phyloP scores from a whole-genome alignment of 2,329 filamentous ascomycete genomes.

The Zasmidium cellare region DNA sequence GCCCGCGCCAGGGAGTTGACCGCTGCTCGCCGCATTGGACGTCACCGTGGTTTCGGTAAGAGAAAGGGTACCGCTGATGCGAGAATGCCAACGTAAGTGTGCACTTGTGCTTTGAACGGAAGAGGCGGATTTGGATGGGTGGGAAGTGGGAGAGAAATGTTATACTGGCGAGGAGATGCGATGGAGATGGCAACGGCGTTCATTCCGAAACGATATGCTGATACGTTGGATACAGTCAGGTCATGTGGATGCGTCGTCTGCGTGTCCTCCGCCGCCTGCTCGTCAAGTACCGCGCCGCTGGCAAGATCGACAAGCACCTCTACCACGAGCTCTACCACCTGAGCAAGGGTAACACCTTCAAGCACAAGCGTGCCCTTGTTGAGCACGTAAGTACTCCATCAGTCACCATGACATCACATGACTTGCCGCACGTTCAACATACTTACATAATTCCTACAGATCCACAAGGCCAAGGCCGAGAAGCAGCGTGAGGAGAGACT shows the following conservation, averaged over 20 bases:
- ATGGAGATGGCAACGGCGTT: not conserved
- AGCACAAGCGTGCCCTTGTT: constrained; percentile 99
- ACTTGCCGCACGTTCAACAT: constrained; percentile 8
- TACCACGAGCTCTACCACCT: constrained; percentile 99
- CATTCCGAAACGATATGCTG: constrained; percentile 23
- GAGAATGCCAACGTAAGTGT: constrained; percentile 92
- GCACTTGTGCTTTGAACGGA: constrained; percentile 7
- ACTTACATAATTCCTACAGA: constrained; percentile 56
- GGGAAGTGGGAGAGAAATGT: not conserved
- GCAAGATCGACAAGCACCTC: constrained; percentile 99
- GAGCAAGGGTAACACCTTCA: constrained; percentile 99
- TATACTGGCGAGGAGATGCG: not conserved
- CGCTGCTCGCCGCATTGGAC: constrained; percentile 88
- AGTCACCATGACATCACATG: constrained; percentile 38
- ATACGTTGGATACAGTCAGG: constrained; percentile 64
- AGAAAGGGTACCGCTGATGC: constrained; percentile 99
- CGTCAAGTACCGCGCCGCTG: constrained; percentile 99
- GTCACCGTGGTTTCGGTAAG: constrained; percentile 99
- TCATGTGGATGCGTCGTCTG: constrained; percentile 99
- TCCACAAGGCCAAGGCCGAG: constrained; percentile 99
- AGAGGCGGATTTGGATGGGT: not conserved
- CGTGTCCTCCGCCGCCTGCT: constrained; percentile 98
- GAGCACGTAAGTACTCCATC: constrained; percentile 83
- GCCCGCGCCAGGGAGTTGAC: constrained; percentile 93
- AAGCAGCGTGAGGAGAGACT: constrained; percentile 92